These are phyloP conservation scores for Ballota nigra DNA, from an alignment of 257 asterid species.

Conservation along the genomic window DNA sequence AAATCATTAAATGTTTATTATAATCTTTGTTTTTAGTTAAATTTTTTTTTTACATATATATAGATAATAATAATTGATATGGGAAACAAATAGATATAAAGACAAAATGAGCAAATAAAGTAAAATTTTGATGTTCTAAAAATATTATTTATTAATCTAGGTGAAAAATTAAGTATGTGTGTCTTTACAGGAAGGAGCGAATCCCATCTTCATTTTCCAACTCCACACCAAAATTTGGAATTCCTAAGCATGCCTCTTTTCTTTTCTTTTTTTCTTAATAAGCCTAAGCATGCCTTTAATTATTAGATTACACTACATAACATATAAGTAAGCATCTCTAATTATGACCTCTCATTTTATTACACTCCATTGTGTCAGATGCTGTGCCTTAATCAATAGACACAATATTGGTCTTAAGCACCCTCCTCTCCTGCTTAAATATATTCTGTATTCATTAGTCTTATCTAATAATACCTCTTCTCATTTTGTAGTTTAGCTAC, in stretches of 20 bases:
- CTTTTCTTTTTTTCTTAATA: no score
- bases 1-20: no score
- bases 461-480: neutral
- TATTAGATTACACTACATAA: slow-evolving; percentile 24
- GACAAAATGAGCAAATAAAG: no score
- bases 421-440: neutral
- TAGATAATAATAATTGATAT: no score
- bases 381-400: slow-evolving; percentile 24
- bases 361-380: slow-evolving; percentile 33
- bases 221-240: slow-evolving; percentile 23
- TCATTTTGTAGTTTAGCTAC: slow-evolving; percentile 7
- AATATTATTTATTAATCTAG: no score
- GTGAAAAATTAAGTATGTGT: no score
- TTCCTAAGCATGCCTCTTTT: slow-evolving; percentile 36
- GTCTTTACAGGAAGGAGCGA: no score
- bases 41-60: no score
- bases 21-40: no score
- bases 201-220: neutral
- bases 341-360: neutral
- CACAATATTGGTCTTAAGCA: slow-evolving; percentile 24
- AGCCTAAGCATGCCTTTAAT: slow-evolving; percentile 40
- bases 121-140: no score
- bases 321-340: slow-evolving; percentile 3
- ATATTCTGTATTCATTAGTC: neutral
- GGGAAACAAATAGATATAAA: no score